A percentile compares a stretch with the other conserved stretches of the same genome.
Evolutionary conservation across 2,329 filamentous ascomycete species (phyloP).

Genomic region (Neurospora sp.): DNA sequence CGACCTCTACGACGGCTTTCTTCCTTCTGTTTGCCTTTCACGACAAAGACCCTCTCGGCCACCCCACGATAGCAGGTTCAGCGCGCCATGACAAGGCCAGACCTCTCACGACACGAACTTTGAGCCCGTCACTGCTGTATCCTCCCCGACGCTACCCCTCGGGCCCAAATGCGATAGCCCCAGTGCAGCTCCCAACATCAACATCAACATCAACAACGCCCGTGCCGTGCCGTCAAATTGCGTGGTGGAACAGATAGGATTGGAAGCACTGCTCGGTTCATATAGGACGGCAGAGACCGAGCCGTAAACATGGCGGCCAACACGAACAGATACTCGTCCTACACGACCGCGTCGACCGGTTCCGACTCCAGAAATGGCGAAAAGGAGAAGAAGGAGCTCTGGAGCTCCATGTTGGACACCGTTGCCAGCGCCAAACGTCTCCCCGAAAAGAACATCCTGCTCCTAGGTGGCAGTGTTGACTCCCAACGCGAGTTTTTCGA

Average conservation of each 20-base stretch:
- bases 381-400: conserved; percentile 76
- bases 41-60: not conserved
- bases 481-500: conserved; percentile 79
- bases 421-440: conserved; percentile 84
- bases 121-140: not conserved
- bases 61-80: not conserved
- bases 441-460: conserved; percentile 82
- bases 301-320: conserved; percentile 36
- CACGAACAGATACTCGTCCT: conserved; percentile 47
- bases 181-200: not conserved
- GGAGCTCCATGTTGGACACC: conserved; percentile 85
- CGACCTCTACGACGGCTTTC: not conserved
- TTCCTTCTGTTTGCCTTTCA: not conserved
- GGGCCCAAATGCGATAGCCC: not conserved
- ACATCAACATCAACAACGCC: not conserved
- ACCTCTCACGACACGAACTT: not conserved
- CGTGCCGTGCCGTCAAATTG: not conserved
- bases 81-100: not conserved
- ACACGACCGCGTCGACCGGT: conserved; percentile 43
- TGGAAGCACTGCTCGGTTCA: not conserved
- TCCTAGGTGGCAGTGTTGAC: conserved; percentile 74
- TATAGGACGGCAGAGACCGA: not conserved
- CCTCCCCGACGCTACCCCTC: not conserved
- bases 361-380: conserved; percentile 48
- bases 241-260: not conserved